Conservation (phyloP, 305 asterid species). For the Solanum hybrid region DNA sequence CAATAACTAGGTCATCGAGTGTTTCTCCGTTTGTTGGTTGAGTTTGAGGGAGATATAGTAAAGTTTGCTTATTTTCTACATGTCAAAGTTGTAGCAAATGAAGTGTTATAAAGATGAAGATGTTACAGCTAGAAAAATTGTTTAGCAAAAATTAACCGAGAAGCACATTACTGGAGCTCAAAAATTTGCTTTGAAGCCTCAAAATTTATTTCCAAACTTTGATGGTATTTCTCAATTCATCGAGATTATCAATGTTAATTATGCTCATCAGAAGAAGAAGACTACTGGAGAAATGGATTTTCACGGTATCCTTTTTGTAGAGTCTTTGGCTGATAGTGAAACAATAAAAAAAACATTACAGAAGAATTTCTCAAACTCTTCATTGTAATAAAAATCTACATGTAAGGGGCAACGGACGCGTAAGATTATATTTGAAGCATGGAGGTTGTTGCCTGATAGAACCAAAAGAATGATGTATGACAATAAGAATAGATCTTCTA, state of each 20-base stretch:
- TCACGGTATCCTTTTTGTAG: not conserved
- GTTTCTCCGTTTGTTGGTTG: not conserved
- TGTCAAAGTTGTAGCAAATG: slow-evolving; percentile 17
- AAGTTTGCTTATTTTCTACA: not conserved
- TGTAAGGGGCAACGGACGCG: not conserved
- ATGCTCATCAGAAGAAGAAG: not conserved
- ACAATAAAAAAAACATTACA: not conserved
- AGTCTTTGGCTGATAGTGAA: not conserved
- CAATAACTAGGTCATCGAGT: not conserved
- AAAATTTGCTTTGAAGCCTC: not conserved
- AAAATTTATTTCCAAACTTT: fast-evolving
- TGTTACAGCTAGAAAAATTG: slow-evolving; percentile 28
- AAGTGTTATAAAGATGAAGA: slow-evolving; percentile 51
- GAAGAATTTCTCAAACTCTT: not conserved
- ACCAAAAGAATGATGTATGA: slow-evolving; percentile 28
- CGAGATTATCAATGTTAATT: not conserved
- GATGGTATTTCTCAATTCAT: not conserved
- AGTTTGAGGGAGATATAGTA: not conserved
- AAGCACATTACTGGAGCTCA: slow-evolving; percentile 27
- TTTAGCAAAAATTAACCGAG: slow-evolving; percentile 33
- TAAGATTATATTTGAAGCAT: slow-evolving; percentile 9
- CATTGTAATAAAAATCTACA: not conserved
- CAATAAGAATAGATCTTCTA: not conserved
- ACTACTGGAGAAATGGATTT: not conserved
- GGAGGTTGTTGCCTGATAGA: slow-evolving; percentile 36